Percentiles rank a stretch among this genome's conserved stretches.
Evolutionary conservation across 306 rosid genomes (phyloP).

Genomic region (Dryas drummondii): DNA sequence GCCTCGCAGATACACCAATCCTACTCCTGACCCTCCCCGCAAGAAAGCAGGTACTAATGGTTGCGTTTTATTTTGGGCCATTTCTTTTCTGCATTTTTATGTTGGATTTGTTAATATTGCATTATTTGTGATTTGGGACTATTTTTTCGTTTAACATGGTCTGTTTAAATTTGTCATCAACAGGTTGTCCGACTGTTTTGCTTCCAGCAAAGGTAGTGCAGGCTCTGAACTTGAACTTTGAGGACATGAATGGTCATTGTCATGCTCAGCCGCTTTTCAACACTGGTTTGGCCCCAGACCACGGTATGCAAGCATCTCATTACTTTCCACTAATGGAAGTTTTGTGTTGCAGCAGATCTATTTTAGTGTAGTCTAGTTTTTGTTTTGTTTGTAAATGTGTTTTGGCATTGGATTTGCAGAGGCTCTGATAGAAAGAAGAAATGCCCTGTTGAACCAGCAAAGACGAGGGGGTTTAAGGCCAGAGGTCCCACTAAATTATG

Average conservation of each 20-base stretch:
- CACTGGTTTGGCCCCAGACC: conserved; percentile 28
- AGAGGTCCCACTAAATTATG: conserved; percentile 47
- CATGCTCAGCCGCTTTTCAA: conserved; percentile 35
- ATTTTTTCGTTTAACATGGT: background rate
- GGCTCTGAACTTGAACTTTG: conserved; percentile 43
- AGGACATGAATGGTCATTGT: conserved; percentile 25
- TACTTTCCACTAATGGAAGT: too few relatives aligned
- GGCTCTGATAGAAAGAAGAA: conserved; percentile 46
- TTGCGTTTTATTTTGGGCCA: background rate
- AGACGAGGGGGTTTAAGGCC: conserved; percentile 34
- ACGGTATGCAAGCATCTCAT: conserved; percentile 32
- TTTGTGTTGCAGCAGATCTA: background rate
- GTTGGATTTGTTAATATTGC: background rate
- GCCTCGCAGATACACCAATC: conserved; percentile 61
- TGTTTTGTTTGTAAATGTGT: background rate
- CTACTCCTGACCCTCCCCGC: conserved; percentile 45
- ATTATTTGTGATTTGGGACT: background rate
- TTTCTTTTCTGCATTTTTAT: too few relatives aligned
- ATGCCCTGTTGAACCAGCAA: conserved; percentile 45
- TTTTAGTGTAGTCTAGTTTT: background rate
- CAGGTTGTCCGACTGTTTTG: conserved; percentile 51
- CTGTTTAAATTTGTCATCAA: background rate
- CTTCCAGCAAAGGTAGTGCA: conserved; percentile 52
- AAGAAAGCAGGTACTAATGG: conserved; percentile 45
- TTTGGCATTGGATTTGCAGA: conserved; percentile 30